Evolutionary conservation across 1,139 yeast species (phyloP), one percentile per base, ranked within the genome.

Genomic region (Kodamaea alishanica): DNA sequence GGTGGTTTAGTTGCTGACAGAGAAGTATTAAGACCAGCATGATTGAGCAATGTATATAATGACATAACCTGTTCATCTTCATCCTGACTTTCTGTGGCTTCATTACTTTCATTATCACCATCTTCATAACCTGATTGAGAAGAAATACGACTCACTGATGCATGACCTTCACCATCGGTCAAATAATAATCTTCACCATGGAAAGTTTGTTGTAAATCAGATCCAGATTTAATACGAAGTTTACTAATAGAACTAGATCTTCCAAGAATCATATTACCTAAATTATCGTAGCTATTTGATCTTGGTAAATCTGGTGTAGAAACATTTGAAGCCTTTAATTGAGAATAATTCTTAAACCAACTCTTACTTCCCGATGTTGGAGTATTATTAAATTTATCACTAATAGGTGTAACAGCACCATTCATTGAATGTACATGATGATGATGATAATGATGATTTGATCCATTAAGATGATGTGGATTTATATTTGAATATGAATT

Each of bases 21-120:
- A 7, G 49, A 39, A 11, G 28, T 38, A 27, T 35, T 40, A 25
- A 22, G 55, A 15, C 55, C 57, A 10, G 32, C 40, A 32, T 64
- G 63, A 43, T 68, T 68, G 32, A 72, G 52, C 1, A 73, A 67
- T 0, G 75, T 62, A 45, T 73, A 72, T 32, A 72, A 49, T 1
- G 77, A 70, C 79, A 76, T 74, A 1, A 70, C 78, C 41, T 72
- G 69, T 41, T 75, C 79, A 47, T 75, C 80, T 48, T 75, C 80
- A 42, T 61, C 65, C 35, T 67, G 73, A 44, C 70, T 65, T 35
- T 71, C 79, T 5, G 48, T 41, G 24, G 61, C 67, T 6, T 55
- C 58, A 5, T 23, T 32, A n/a, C 32, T 22, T 24, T 44, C 54
- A 15, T 42, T 28, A 23, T 39, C 52, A 10, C 48, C 55, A 15